Conservation (phyloP, 192 early-diverging fungal species). For the Gaertneriomyces semiglobifer region DNA sequence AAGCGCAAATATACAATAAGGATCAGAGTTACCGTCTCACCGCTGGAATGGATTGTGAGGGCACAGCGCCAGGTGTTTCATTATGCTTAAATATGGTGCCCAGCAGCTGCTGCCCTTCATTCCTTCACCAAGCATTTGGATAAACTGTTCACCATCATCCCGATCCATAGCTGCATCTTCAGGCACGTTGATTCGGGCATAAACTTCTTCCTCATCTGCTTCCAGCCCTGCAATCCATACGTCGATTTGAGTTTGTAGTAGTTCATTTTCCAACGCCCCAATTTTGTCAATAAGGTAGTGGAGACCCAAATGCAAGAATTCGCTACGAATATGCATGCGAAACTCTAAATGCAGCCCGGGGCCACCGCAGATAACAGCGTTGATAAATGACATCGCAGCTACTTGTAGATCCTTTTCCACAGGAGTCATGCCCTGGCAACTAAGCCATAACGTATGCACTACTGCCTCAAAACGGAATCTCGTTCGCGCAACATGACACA, state of each 20-base stretch:
- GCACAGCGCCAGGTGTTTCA: conserved; percentile 42
- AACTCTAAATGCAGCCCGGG: conserved; percentile 48
- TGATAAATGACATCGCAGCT: conserved; percentile 55
- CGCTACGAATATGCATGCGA: conserved; percentile 52
- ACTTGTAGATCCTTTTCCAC: conserved; percentile 51
- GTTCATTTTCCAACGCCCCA: conserved; percentile 46
- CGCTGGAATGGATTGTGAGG: conserved; percentile 46
- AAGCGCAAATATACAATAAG: not conserved
- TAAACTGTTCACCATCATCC: conserved; percentile 22
- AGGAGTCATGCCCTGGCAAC: conserved; percentile 41
- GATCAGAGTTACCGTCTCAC: not conserved
- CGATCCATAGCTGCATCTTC: conserved; percentile 15
- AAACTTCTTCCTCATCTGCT: conserved; percentile 46
- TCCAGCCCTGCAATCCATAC: conserved; percentile 50
- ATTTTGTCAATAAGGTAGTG: conserved; percentile 49
- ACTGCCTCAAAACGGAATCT: conserved; percentile 49
- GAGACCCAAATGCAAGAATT: conserved; percentile 49
- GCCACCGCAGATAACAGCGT: conserved; percentile 53
- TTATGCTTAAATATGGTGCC: conserved; percentile 26
- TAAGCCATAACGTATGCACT: conserved; percentile 41
- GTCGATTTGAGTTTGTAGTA: conserved; percentile 54
- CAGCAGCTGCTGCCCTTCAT: conserved; percentile 35
- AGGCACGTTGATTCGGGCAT: conserved; percentile 18
- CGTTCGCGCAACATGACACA: conserved; percentile 30
- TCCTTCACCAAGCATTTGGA: conserved; percentile 20